A percentile compares a stretch with the other conserved stretches of the same genome.
These are phyloP conservation scores for Gossypium armourianum DNA, from an alignment of 441 rosid species.

Conservation along the genomic window DNA sequence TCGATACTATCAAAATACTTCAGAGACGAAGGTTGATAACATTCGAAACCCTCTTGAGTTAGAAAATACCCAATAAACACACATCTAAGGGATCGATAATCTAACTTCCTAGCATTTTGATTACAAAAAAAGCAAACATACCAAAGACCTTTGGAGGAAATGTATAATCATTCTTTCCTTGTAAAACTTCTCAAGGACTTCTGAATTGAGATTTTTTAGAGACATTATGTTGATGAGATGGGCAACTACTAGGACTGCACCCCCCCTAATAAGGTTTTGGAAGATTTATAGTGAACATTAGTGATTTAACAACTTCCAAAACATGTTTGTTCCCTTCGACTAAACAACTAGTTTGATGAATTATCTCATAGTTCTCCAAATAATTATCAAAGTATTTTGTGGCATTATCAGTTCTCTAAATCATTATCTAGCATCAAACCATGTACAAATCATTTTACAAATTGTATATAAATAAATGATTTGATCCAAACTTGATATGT, in stretches of 20 bases:
- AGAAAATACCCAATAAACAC: neutral
- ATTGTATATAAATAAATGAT: neutral
- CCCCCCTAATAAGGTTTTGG: neutral
- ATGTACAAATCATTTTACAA: neutral
- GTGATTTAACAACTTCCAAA: neutral
- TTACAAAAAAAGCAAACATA: neutral
- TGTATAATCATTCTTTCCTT: neutral
- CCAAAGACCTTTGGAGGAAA: neutral
- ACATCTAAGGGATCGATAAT: neutral
- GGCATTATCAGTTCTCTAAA: neutral
- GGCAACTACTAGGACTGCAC: neutral
- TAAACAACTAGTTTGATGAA: neutral
- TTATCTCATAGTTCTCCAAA: neutral
- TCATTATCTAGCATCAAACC: neutral
- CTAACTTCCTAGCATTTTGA: neutral
- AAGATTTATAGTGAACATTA: no score
- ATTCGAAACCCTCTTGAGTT: neutral
- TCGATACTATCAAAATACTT: neutral
- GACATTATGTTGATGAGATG: neutral
- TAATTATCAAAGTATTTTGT: neutral
- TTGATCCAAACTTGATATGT: neutral
- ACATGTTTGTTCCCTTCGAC: neutral
- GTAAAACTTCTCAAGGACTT: neutral
- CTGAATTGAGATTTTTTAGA: neutral
- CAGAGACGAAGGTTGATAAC: neutral